Percentiles rank a stretch among this genome's conserved stretches.
Conservation (phyloP, 305 asterid genomes). For the Andrographis paniculata region DNA sequence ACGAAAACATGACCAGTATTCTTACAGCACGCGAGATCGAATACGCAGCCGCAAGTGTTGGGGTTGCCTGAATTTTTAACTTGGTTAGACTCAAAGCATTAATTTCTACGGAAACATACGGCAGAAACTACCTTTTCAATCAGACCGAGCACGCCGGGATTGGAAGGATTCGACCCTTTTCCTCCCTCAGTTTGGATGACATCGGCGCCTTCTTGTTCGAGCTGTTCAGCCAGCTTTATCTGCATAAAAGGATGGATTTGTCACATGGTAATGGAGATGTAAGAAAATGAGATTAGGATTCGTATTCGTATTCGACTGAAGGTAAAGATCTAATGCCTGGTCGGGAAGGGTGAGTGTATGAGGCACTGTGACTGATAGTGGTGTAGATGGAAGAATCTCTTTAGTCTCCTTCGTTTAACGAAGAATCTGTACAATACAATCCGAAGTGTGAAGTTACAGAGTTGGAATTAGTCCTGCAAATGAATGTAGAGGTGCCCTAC, state of each 20-base stretch:
- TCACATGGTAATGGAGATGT: too few species aligned
- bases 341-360: conserved; percentile 88
- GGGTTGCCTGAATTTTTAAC: conserved; percentile 78
- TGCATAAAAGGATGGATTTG: too few species aligned
- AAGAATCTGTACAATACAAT: conserved; percentile 39
- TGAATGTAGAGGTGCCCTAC: conserved; percentile 24
- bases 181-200: conserved; percentile 94
- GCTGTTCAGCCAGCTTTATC: conserved; percentile 70
- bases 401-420: conserved; percentile 60
- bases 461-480: too few species aligned
- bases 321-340: too few species aligned
- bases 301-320: too few species aligned
- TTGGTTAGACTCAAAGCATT: too few species aligned
- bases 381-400: conserved; percentile 54
- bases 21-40: conserved; percentile 74
- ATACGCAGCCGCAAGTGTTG: conserved; percentile 87
- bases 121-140: conserved; percentile 61
- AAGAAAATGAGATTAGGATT: not conserved
- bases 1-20: conserved; percentile 80
- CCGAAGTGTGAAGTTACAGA: too few species aligned
- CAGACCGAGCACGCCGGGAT: conserved; percentile 74
- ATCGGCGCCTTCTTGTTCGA: conserved; percentile 82
- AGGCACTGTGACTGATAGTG: conserved; percentile 83
- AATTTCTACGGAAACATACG: not conserved
- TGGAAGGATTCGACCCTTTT: conserved; percentile 64